A percentile compares a stretch with the other conserved stretches of the same genome.
Evolutionary conservation across 2,329 filamentous ascomycete genomes (phyloP).

Genomic region (Penicillium olsonii): DNA sequence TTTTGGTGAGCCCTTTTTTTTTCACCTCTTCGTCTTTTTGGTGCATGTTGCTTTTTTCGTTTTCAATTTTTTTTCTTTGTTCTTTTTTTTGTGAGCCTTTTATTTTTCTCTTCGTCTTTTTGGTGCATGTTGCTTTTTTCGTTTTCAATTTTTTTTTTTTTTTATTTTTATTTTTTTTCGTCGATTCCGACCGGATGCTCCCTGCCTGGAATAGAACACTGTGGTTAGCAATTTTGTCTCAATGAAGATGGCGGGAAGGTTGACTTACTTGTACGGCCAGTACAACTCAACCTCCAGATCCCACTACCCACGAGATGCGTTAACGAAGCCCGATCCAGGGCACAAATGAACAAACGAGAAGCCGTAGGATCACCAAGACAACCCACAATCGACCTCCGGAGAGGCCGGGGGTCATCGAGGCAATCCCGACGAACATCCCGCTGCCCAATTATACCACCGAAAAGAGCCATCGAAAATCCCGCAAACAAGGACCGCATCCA

Average conservation of each 20-base stretch:
- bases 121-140: too few relatives aligned
- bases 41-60: too few relatives aligned
- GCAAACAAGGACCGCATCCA: constrained; percentile 1
- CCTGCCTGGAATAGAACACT: background rate
- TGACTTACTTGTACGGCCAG: constrained; percentile 3
- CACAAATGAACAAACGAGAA: background rate
- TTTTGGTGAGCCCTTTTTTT: too few relatives aligned
- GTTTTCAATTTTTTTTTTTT: background rate
- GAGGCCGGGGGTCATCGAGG: background rate
- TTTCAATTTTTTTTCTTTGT: background rate
- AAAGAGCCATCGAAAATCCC: background rate
- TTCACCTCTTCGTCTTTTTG: too few relatives aligned
- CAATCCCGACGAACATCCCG: constrained; percentile 1
- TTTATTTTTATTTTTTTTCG: background rate
- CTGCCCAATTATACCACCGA: background rate
- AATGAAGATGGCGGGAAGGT: background rate
- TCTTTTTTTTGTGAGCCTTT: background rate
- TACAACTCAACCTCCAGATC: constrained; percentile 5
- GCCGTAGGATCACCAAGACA: background rate
- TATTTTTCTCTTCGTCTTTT: background rate
- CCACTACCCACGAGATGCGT: constrained; percentile 1
- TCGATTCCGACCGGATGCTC: background rate
- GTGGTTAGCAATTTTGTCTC: background rate
- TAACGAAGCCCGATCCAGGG: background rate
- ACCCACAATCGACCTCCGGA: constrained; percentile 4